Evolutionary conservation across 495 filamentous ascomycete species (phyloP), one percentile per base, ranked within the genome.

Genomic region (Opeltia flavorubescens): DNA sequence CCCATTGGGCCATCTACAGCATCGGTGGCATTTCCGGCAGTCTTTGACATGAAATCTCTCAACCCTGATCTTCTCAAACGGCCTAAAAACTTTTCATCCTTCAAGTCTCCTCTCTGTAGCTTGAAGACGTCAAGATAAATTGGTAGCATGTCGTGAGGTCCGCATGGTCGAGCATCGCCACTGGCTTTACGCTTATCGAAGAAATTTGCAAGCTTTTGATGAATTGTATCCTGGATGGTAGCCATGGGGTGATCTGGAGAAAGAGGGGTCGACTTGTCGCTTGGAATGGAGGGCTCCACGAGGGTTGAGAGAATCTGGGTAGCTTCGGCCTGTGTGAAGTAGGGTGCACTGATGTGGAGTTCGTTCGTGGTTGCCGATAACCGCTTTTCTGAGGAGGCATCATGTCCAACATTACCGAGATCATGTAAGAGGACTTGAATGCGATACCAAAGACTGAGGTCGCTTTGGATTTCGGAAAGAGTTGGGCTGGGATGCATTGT

Each of bases 341-440:
- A 62, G 21, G 59, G 59, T 34, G 15, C 33, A 45, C 56, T 58
- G 45, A 63, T 59, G 44, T 63, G 61, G 9, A 61, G 46, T 35
- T 54, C 56, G 42, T 59, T 48, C 26, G 51, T 58, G 20, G 58
- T 61, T 20, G 47, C 42, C 25, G 50, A 44, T 13, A 57, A 39
- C 15, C 60, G 56, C 38, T 49, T 44, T 42, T 56, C 50, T 5
- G 54, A 42, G 11, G 40, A 25, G 11, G 26, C 50, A 27, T 56
- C 44, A 23, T 20, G 51, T 18, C 12, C 38, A 11, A 50, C 17
- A 26, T 51, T 54, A 28, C 25, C 17, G 23, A 54, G 44, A 44
- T 54, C 51, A 26, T 54, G 17, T 21, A 54, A 48, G 2, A 54
- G 48, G n/a, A 54, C 43, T 12, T 34, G 48, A n/a, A 54, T 25